Percentiles rank a stretch among this genome's conserved stretches.
phyloP scores from a whole-genome alignment of 345 rosid species.

The Eucalyptus lansdowneana region DNA sequence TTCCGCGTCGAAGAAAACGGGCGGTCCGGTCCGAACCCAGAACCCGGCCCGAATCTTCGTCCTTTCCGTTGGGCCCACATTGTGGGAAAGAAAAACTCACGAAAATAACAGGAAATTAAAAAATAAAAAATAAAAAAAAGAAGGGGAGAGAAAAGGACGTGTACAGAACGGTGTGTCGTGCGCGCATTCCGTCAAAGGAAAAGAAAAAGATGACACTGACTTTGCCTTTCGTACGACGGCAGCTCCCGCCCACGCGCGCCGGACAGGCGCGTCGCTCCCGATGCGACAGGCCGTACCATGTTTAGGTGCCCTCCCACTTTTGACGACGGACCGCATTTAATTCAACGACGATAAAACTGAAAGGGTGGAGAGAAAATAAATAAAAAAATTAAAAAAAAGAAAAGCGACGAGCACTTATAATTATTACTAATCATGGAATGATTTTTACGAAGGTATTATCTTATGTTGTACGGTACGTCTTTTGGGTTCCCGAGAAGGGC shows the following conservation, averaged over 20 bases:
- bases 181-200: background rate
- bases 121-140: background rate
- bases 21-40: background rate
- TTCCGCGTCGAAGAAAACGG: background rate
- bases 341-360: background rate
- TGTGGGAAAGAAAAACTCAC: background rate
- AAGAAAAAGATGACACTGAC: background rate
- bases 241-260: background rate
- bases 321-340: background rate
- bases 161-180: background rate
- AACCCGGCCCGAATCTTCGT: background rate
- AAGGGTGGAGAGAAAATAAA: background rate
- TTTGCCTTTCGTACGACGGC: background rate
- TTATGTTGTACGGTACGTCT: background rate
- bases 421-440: background rate
- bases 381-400: background rate
- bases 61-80: background rate
- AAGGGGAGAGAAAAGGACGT: background rate
- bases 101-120: background rate
- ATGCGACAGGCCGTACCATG: background rate
- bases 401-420: background rate
- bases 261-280: background rate
- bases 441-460: background rate
- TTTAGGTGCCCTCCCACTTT: background rate
- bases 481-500: background rate